Conservation (phyloP, 345 rosid species). For the Xanthoceras sorbifolium region DNA sequence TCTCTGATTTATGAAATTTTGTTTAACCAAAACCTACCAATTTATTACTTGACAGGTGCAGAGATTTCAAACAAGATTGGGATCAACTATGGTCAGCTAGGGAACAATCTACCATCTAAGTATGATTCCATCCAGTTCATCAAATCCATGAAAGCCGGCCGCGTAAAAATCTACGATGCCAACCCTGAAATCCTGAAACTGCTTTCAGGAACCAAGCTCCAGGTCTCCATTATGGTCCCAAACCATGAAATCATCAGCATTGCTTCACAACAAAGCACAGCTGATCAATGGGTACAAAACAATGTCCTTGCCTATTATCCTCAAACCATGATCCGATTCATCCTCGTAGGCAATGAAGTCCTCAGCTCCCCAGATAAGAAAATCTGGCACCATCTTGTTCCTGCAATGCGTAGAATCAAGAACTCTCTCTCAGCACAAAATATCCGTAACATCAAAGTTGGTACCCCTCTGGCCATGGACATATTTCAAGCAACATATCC, state of each 20-base stretch:
- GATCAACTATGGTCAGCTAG: constrained; percentile 51
- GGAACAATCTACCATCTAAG: constrained; percentile 62
- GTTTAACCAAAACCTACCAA: too few relatives aligned
- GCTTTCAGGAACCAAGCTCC: constrained; percentile 50
- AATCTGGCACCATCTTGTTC: constrained; percentile 57
- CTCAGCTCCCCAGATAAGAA: constrained; percentile 52
- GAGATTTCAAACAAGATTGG: constrained; percentile 36
- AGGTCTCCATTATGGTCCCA: constrained; percentile 65
- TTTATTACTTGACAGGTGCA: constrained; percentile 42
- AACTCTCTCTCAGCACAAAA: constrained; percentile 41
- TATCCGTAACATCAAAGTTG: constrained; percentile 59
- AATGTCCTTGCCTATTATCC: constrained; percentile 60
- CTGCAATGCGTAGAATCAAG: constrained; percentile 61
- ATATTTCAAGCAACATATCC: constrained; percentile 52
- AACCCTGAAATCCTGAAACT: constrained; percentile 54
- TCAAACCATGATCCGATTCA: constrained; percentile 47
- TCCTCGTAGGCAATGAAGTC: constrained; percentile 74
- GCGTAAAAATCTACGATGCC: constrained; percentile 63
- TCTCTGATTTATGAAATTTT: too few relatives aligned
- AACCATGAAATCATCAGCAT: constrained; percentile 54
- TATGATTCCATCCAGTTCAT: constrained; percentile 49
- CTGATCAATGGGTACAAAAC: constrained; percentile 49
- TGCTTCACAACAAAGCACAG: constrained; percentile 41
- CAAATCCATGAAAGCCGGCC: constrained; percentile 46
- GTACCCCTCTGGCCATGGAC: constrained; percentile 85